Base-by-base conservation (phyloP, 805 yeast genomes). In the Cyberlindnera galapagoensis region DNA sequence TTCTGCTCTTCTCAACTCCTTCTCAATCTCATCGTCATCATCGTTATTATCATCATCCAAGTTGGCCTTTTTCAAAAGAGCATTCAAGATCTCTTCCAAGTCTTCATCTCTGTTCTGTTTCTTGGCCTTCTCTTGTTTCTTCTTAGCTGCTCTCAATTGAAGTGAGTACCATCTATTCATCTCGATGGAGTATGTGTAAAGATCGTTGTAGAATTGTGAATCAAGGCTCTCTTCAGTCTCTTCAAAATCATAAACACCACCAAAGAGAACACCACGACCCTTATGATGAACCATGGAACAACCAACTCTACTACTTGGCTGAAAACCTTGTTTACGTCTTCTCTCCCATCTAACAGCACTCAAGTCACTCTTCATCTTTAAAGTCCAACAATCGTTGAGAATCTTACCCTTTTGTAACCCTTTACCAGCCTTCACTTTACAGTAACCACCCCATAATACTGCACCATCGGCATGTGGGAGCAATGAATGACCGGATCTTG, bases 281-380 rank as follows among this genome's bases (percentile, higher is more conserved):
- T 84, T 82, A 58, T 90, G 97, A 43, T 69, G 69, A 8, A 78
- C 87, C 79, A 90, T 74, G 4, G 94, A 79, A 51, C 94, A 82
- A 1, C 98, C 97, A n/a, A 85, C 96, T 47, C 97, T 71, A 10
- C 97, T 83, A 2, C 90, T 74, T 4, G 97, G 97, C 39, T 80
- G 87, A 54, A 80, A 83, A 4, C 95, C 95, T 52, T 85, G 90
- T 46, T 84, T 86, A 40, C 84, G 74, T 44, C 94, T 73, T 52
- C 96, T 69, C 59, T 92, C 97, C 82, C 95, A 88, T 42, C 94
- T 64, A 5, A 83, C 67, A 4, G 70, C 80, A 20, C 52, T 44
- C 12, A 87, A 67, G 52, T 90, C 96, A 13, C 80, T 59, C 54
- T 84, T 85, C 94, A 90, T 85, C 49, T 81, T 84, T 44, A 90